Evolutionary conservation across 495 filamentous ascomycete genomes (phyloP), one percentile per base, ranked within the genome.

Genomic region (Ascodesmis nigricans): DNA sequence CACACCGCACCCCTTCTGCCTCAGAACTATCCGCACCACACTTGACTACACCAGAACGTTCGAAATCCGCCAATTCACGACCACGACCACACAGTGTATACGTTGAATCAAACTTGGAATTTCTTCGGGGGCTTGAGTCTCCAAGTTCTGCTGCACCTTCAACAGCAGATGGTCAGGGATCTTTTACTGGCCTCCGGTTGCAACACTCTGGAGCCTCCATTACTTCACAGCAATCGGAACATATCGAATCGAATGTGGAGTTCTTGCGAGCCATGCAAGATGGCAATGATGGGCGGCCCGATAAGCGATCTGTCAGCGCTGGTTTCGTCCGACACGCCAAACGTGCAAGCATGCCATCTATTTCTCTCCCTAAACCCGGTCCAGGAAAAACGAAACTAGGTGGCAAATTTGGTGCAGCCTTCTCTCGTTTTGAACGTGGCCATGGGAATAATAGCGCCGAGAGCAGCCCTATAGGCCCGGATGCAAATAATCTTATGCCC

Each of bases 381-480:
- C 75, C 78, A 36, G n/a, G n/a, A n/a, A 92, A 91, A 54, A 78
- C 66, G n/a, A 65, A 91, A 24, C 63, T 97, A 16, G 73, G 73
- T 17, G 79, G 83, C 5, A 81, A 77, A 52, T 93, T 97, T 54
- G 82, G 90, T 1, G 90, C 93, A 34, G 84, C 90, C 3, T 95
- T 97, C 60, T 75, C 83, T 41, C 67, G 78, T 3, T 97, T 97
- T 45, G 87, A 97, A 50, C 65, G 65, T 15, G 67, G 67, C 41
- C 58, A 56, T 33, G 48, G 54, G 21, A 64, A 62, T 11, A 43
- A 53, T 43, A 61, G 62, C 18, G 30, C 36, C 5, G 31, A 52
- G n/a, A n/a, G 58, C 53, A 21, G 53, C 50, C 16, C 60, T 62
- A 42, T n/a, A n/a, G n/a, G 64, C 62, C 17, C 66, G 5, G 56